Evolutionary conservation across 768 basidiomycete species (phyloP).

Genomic region (Pulveroboletus sp.): DNA sequence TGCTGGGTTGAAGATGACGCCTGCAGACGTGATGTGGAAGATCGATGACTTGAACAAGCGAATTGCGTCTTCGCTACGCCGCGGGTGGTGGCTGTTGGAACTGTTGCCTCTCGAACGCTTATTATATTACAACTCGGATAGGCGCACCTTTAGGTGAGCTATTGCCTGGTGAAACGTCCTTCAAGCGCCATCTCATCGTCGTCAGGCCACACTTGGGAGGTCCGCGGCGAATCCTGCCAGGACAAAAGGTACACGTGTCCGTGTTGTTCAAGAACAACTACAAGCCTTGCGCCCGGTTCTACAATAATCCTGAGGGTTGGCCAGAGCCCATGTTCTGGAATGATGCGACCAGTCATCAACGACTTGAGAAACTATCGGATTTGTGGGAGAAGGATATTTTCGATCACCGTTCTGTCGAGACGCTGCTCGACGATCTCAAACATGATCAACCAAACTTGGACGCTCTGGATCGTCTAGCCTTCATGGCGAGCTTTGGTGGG

Average conservation of each 20-base stretch:
- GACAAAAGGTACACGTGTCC: conserved; percentile 31
- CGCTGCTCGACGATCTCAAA: conserved; percentile 18
- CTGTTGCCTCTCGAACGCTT: conserved; percentile 22
- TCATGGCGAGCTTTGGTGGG: conserved; percentile 30
- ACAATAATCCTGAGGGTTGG: conserved; percentile 20
- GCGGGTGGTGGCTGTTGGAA: conserved; percentile 24
- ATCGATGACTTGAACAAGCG: conserved; percentile 23
- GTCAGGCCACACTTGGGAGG: conserved; percentile 25
- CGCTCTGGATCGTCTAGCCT: conserved; percentile 24
- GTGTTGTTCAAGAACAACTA: conserved; percentile 29
- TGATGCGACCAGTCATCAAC: conserved; percentile 17
- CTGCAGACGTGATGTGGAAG: conserved; percentile 27
- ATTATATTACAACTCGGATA: conserved; percentile 26
- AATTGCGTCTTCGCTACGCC: conserved; percentile 14
- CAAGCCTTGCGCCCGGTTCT: conserved; percentile 23
- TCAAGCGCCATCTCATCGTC: conserved; percentile 3
- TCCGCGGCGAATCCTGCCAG: conserved; percentile 24
- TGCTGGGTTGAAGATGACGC: conserved; percentile 21
- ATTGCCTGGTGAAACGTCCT: background rate
- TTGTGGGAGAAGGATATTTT: conserved; percentile 31
- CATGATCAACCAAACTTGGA: conserved; percentile 16
- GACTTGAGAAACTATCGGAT: conserved; percentile 13
- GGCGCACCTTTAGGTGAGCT: conserved; percentile 18
- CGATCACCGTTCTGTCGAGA: conserved; percentile 16
- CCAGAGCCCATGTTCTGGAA: conserved; percentile 31